These are phyloP conservation scores for Claviceps sp. DNA, from an alignment of 2,329 filamentous ascomycete species.

Conservation along the genomic window DNA sequence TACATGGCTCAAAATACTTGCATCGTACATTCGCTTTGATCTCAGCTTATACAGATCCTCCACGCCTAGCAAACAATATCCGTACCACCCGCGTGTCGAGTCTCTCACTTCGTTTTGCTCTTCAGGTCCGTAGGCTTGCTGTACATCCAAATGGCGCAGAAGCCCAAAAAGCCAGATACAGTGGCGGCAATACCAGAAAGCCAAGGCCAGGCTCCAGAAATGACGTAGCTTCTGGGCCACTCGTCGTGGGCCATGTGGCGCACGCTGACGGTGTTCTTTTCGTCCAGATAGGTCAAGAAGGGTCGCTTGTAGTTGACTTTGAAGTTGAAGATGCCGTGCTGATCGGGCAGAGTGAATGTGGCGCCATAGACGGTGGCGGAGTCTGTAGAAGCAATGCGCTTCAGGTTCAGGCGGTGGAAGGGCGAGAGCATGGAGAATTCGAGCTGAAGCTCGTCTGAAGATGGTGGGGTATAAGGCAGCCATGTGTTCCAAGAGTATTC, in stretches of 20 bases:
- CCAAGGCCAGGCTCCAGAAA: slow-evolving; percentile 89
- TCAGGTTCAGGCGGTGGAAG: slow-evolving; percentile 76
- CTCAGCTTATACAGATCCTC: neutral
- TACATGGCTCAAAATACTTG: neutral
- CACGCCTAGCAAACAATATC: neutral
- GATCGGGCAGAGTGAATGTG: slow-evolving; percentile 76
- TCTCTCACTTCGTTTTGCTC: slow-evolving; percentile 17
- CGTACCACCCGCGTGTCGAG: neutral
- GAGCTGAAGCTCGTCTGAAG: slow-evolving; percentile 68
- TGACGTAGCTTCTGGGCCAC: slow-evolving; percentile 81
- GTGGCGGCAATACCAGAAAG: slow-evolving; percentile 79
- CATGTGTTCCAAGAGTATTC: slow-evolving; percentile 69
- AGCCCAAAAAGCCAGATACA: slow-evolving; percentile 68
- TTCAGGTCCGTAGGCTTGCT: slow-evolving; percentile 31
- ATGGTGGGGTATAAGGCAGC: slow-evolving; percentile 56
- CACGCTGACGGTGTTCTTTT: slow-evolving; percentile 90
- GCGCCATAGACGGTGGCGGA: slow-evolving; percentile 62
- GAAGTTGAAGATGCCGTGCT: slow-evolving; percentile 99
- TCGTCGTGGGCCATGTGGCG: slow-evolving; percentile 96
- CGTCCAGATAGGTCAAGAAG: slow-evolving; percentile 77
- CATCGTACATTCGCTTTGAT: neutral
- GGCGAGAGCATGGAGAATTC: slow-evolving; percentile 98
- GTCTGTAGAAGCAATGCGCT: slow-evolving; percentile 37
- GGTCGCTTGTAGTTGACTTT: slow-evolving; percentile 93
- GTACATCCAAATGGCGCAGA: slow-evolving; percentile 81